Evolutionary conservation across 1,284 basidiomycete species (phyloP).

Genomic region (Cutaneotrichosporon spelunceum): DNA sequence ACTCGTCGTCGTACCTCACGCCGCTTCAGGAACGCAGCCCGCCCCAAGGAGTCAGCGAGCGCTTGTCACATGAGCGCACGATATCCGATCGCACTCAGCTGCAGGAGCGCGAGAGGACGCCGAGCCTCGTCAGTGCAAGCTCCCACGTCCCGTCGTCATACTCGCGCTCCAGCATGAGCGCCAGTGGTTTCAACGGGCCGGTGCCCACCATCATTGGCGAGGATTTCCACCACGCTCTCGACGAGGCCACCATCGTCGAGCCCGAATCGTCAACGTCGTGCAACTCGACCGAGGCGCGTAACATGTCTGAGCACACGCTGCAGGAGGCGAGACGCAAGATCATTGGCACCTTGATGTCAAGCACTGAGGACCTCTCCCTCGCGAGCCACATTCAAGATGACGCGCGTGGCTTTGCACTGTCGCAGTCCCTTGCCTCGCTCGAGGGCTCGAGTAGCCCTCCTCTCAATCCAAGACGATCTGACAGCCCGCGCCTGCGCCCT

Average conservation of each 20-base stretch:
- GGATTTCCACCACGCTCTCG: conserved; percentile 6
- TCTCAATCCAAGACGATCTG: conserved; percentile 11
- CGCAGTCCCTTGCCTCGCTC: conserved; percentile 39
- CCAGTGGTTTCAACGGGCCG: conserved; percentile 20
- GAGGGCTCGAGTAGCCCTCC: conserved; percentile 27
- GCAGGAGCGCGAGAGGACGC: conserved; percentile 42
- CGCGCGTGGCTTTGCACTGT: conserved; percentile 32
- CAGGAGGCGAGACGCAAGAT: conserved; percentile 44
- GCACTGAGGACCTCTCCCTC: conserved; percentile 31
- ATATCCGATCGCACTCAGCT: conserved; percentile 1
- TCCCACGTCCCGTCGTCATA: conserved; percentile 40
- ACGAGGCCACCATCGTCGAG: conserved; percentile 24
- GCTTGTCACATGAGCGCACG: neutral
- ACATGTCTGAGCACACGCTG: conserved; percentile 42
- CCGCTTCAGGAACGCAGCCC: conserved; percentile 36
- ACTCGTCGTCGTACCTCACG: conserved; percentile 17
- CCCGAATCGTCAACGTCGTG: conserved; percentile 5
- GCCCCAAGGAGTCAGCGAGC: conserved; percentile 33
- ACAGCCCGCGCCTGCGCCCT: conserved; percentile 16
- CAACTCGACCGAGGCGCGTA: conserved; percentile 19
- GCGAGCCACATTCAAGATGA: conserved; percentile 21
- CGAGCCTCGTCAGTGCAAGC: conserved; percentile 40
- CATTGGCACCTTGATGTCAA: conserved; percentile 36
- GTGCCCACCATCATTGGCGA: conserved; percentile 33
- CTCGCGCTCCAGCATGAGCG: conserved; percentile 36